Percentiles rank a stretch among this genome's conserved stretches.
phyloP scores from a whole-genome alignment of 805 yeast species.

The Candida ovalis region DNA sequence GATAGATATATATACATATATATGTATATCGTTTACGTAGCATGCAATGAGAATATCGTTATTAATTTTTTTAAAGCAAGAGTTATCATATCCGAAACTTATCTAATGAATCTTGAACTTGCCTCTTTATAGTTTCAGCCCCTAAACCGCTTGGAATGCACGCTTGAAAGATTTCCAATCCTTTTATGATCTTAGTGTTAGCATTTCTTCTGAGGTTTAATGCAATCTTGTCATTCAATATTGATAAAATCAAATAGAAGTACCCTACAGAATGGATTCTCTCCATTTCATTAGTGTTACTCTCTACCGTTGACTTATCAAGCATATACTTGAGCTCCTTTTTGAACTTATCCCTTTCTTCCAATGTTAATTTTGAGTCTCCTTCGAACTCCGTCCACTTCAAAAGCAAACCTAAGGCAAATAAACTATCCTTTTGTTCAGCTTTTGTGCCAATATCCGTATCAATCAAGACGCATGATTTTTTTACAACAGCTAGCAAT shows the following conservation, averaged over 20 bases:
- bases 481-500: slow-evolving; percentile 8
- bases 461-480: slow-evolving; percentile 9
- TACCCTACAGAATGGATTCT: slow-evolving; percentile 26
- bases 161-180: slow-evolving; percentile 11
- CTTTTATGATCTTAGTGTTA: slow-evolving; percentile 3
- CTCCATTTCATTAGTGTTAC: slow-evolving; percentile 3
- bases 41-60: too few species aligned
- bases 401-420: slow-evolving; percentile 18
- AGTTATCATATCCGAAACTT: background rate
- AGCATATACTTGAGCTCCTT: slow-evolving; percentile 3
- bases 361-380: background rate
- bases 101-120: slow-evolving; percentile 4
- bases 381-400: slow-evolving; percentile 7
- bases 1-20: background rate
- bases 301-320: slow-evolving; percentile 6
- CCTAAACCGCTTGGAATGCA: slow-evolving; percentile 7
- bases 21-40: background rate
- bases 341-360: background rate
- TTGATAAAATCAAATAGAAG: slow-evolving; percentile 20
- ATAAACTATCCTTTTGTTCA: slow-evolving; percentile 12
- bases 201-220: background rate
- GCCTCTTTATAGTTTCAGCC: slow-evolving; percentile 7
- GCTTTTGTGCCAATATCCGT: slow-evolving; percentile 1
- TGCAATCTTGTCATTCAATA: background rate
- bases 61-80: too few species aligned